Conservation (phyloP, 2,329 filamentous ascomycete genomes). For the Tolypocladium inflatum region DNA sequence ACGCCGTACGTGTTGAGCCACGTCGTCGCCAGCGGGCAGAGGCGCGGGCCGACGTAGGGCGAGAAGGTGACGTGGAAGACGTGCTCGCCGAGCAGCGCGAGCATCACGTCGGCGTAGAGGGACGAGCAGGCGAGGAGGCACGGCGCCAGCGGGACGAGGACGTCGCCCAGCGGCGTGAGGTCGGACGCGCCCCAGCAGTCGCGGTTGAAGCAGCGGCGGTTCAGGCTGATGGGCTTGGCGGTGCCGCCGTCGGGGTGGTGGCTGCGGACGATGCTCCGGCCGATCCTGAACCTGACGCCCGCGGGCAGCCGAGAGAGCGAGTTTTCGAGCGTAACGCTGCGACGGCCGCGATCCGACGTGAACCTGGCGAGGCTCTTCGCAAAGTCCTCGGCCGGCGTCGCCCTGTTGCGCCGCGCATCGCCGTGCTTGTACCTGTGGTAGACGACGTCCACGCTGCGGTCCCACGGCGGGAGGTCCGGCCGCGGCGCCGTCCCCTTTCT, state of each 20-base stretch:
- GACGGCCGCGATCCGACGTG: conserved; percentile 8
- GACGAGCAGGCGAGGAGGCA: conserved; percentile 22
- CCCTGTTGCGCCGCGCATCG: not conserved
- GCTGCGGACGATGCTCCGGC: conserved; percentile 11
- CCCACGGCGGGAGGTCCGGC: conserved; percentile 20
- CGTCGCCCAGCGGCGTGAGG: conserved; percentile 18
- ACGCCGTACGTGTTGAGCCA: conserved; percentile 25
- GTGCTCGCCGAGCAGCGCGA: conserved; percentile 21
- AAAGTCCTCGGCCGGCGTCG: conserved; percentile 6
- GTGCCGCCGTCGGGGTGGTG: not conserved
- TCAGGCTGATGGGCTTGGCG: conserved; percentile 18
- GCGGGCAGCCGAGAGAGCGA: conserved; percentile 15
- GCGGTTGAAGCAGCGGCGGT: conserved; percentile 13
- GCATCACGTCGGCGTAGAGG: conserved; percentile 26
- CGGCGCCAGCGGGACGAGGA: conserved; percentile 12
- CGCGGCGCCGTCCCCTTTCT: not conserved
- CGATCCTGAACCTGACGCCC: conserved; percentile 16
- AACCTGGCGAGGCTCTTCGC: conserved; percentile 12
- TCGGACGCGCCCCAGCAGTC: conserved; percentile 24
- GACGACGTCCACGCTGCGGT: conserved; percentile 25
- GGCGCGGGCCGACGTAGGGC: conserved; percentile 20
- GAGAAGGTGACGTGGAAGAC: conserved; percentile 29
- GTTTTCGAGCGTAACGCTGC: not conserved
- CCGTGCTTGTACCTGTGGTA: conserved; percentile 14
- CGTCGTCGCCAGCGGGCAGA: conserved; percentile 23